These are phyloP conservation scores for Pseudonitzschia delicatissima DNA, from an alignment of 108 stramenopile genomes.

Conservation along the genomic window DNA sequence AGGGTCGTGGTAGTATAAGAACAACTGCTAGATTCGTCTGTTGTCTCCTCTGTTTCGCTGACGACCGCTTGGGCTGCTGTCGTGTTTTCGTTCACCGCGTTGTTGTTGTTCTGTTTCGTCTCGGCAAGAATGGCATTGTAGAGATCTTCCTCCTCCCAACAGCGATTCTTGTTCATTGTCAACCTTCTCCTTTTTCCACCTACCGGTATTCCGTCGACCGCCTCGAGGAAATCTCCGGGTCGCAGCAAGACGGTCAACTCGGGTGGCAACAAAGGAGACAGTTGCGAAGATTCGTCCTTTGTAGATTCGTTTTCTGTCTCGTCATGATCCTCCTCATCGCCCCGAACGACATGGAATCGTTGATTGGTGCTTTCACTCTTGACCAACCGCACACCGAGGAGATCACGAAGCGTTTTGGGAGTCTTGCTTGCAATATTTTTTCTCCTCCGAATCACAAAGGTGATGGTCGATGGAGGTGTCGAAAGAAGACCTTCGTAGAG, in stretches of 20 bases:
- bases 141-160: not conserved
- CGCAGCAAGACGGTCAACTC: not conserved
- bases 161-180: not conserved
- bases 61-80: not conserved
- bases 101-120: too few relatives aligned
- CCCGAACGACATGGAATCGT: not conserved
- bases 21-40: not conserved
- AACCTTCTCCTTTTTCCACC: not conserved
- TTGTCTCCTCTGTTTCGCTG: not conserved
- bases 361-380: not conserved
- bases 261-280: not conserved
- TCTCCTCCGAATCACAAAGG: not conserved
- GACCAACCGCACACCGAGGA: not conserved
- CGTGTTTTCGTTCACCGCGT: not conserved
- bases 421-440: too few relatives aligned
- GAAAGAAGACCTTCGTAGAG: not conserved
- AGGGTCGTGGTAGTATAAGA: not conserved
- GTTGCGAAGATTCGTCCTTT: not conserved
- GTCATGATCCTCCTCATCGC: not conserved
- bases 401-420: not conserved
- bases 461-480: not conserved
- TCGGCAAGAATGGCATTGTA: not conserved
- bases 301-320: not conserved
- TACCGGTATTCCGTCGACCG: not conserved
- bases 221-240: constrained; percentile 2